Conservation (phyloP, 2,329 filamentous ascomycete species). For the Elsinoe australis region DNA sequence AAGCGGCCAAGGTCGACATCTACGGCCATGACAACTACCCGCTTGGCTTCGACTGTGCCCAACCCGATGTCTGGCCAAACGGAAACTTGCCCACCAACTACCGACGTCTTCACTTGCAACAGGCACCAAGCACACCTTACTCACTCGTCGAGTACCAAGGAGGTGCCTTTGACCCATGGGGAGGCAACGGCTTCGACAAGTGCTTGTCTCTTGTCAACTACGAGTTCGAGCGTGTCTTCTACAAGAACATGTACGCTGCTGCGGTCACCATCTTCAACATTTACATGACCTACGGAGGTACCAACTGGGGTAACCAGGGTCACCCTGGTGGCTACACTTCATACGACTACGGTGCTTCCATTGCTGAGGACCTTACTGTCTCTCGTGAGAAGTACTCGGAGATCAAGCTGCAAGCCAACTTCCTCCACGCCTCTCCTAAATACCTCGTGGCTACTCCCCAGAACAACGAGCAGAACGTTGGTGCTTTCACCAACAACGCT, state of each 20-base stretch:
- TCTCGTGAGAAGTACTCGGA: constrained; percentile 71
- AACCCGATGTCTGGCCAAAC: constrained; percentile 55
- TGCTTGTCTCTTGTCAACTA: constrained; percentile 60
- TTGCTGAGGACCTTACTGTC: constrained; percentile 62
- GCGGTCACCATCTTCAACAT: constrained; percentile 59
- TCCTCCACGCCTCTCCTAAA: constrained; percentile 62
- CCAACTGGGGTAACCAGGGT: constrained; percentile 76
- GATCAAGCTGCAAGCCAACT: constrained; percentile 67
- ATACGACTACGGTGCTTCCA: constrained; percentile 56
- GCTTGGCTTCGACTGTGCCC: constrained; percentile 45
- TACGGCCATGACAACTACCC: constrained; percentile 47
- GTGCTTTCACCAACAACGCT: constrained; percentile 40
- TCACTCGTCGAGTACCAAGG: constrained; percentile 50
- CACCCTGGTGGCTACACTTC: constrained; percentile 52
- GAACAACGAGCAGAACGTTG: constrained; percentile 38
- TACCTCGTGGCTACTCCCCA: constrained; percentile 56
- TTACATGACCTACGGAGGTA: constrained; percentile 74
- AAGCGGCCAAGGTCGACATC: constrained; percentile 50
- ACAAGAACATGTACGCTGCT: constrained; percentile 65
- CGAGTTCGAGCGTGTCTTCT: constrained; percentile 71
- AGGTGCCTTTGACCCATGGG: constrained; percentile 63
- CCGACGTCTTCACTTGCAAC: constrained; percentile 46
- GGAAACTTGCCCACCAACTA: constrained; percentile 51
- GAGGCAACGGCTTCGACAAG: constrained; percentile 59
- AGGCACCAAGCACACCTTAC: constrained; percentile 60